Base-by-base conservation (phyloP, 805 yeast species). In the Starmera dryadoides region DNA sequence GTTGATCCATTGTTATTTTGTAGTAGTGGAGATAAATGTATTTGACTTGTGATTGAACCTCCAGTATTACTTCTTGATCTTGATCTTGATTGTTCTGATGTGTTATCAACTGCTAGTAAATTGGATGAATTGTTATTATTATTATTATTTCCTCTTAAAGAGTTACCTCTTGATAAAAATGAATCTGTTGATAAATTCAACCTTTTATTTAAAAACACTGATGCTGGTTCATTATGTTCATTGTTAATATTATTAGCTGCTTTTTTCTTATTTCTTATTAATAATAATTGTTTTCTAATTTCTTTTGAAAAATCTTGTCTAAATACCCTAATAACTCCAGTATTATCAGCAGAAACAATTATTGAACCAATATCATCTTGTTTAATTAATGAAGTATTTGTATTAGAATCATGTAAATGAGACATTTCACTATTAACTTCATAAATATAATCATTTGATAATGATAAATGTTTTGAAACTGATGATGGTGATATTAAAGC, bases 371-470 rank as follows among this genome's bases (percentile, higher is more conserved):
- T 59, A 9, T 53, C 52, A 12, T 58, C 56, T 16, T 50, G 55
- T 22, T 52, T 53, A 17, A 59, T 50, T 25, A 61, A 53, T 7
- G 45, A 31, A 7, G 35, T 35, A n/a, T 30, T 34, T 15, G 10
- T 12, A 12, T 37, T 40, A 15, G 59, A 15, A 53, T 34, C 41
- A 5, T 40, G 34, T 19, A 32, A 49, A 30, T 42, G 49, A 26
- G 49, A 40, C 20, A 53, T 48, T 25, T 62, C 62, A 35, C 55
- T 46, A 29, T 64, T 56, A 34, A 85, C 55, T 43, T 86, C 95
- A 58, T 73, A 86, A 5, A 89, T 76, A 9, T 84, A 76, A 58
- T 88, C 97, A 52, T 84, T 84, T 1, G 95, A 81, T 31, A 79
- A 63, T 34, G 82, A 79, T 31, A 89, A 58, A 12, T 81, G 62